Percentiles rank a stretch among this genome's conserved stretches.
Evolutionary conservation across 2,329 filamentous ascomycete species (phyloP).

Genomic region (Fusarium kyushuense): DNA sequence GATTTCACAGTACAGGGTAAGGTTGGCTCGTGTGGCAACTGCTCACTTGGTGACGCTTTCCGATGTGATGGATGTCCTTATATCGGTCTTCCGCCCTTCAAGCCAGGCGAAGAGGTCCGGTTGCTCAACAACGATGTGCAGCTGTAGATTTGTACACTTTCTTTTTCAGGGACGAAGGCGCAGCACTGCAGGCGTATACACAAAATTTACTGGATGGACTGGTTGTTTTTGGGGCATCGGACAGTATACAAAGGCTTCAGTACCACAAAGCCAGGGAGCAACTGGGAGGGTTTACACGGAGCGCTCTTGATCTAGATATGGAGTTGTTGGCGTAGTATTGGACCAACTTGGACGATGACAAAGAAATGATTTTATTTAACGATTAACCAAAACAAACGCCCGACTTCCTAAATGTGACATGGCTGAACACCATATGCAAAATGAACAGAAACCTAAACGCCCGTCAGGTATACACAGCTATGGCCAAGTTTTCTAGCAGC

Average conservation of each 20-base stretch:
- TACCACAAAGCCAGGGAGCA: slow-evolving; percentile 31
- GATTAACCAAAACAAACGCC: slow-evolving; percentile 33
- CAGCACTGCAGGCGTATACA: slow-evolving; percentile 45
- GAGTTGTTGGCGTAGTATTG: slow-evolving; percentile 44
- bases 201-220: slow-evolving; percentile 37
- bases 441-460: slow-evolving; percentile 17
- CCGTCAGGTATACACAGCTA: slow-evolving; percentile 26
- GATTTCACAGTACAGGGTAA: slow-evolving; percentile 99
- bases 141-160: slow-evolving; percentile 62
- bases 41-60: slow-evolving; percentile 91
- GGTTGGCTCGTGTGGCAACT: slow-evolving; percentile 94
- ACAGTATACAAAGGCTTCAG: slow-evolving; percentile 37
- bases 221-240: slow-evolving; percentile 35
- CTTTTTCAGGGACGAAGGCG: slow-evolving; percentile 32
- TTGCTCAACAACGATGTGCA: slow-evolving; percentile 89
- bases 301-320: slow-evolving; percentile 44
- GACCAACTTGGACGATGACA: slow-evolving; percentile 42
- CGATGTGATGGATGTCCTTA: slow-evolving; percentile 81
- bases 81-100: slow-evolving; percentile 93
- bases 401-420: slow-evolving; percentile 34
- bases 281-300: slow-evolving; percentile 38
- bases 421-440: slow-evolving; percentile 36
- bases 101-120: slow-evolving; percentile 93
- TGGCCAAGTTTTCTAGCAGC: neutral
- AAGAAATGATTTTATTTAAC: slow-evolving; percentile 37